A percentile compares a stretch with the other conserved stretches of the same genome.
Conservation (phyloP, 2,329 filamentous ascomycete genomes). For the Neoascochyta sp. region DNA sequence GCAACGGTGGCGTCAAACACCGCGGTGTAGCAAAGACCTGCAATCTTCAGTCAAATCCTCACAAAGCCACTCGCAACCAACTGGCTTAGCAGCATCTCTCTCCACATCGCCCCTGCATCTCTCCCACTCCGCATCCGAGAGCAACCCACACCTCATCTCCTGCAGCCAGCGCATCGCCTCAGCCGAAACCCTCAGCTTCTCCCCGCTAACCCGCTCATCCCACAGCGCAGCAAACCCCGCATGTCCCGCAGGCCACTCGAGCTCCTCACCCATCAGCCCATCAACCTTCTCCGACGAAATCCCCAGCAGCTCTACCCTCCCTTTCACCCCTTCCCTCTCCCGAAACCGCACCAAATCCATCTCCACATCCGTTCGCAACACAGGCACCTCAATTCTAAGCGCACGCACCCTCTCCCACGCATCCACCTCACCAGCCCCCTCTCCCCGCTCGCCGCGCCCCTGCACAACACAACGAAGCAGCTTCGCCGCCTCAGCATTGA, state of each 20-base stretch:
- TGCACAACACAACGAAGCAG: too few species aligned
- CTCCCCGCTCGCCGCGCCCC: too few species aligned
- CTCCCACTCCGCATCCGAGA: conserved; percentile 18
- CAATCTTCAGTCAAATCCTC: conserved; percentile 11
- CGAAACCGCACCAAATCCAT: conserved; percentile 44
- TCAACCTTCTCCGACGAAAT: conserved; percentile 31
- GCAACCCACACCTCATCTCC: conserved; percentile 25
- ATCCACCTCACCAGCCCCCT: too few species aligned
- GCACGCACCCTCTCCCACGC: conserved; percentile 14
- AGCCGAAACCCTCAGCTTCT: conserved; percentile 40
- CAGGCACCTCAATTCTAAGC: conserved; percentile 46
- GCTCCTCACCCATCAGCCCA: conserved; percentile 43
- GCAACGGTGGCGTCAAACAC: conserved; percentile 47
- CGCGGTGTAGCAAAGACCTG: conserved; percentile 29
- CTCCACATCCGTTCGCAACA: conserved; percentile 46
- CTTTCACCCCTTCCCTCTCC: conserved; percentile 18
- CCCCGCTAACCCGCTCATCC: conserved; percentile 21
- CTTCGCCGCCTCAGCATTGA: too few species aligned
- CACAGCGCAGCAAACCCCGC: conserved; percentile 23
- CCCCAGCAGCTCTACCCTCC: conserved; percentile 30
- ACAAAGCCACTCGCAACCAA: conserved; percentile 11
- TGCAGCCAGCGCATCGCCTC: conserved; percentile 39
- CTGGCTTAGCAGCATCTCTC: conserved; percentile 18
- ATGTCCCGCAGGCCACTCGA: conserved; percentile 42
- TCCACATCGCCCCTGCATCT: conserved; percentile 13